Conservation (phyloP, 768 basidiomycete species). For the Leccinum ochraceum region DNA sequence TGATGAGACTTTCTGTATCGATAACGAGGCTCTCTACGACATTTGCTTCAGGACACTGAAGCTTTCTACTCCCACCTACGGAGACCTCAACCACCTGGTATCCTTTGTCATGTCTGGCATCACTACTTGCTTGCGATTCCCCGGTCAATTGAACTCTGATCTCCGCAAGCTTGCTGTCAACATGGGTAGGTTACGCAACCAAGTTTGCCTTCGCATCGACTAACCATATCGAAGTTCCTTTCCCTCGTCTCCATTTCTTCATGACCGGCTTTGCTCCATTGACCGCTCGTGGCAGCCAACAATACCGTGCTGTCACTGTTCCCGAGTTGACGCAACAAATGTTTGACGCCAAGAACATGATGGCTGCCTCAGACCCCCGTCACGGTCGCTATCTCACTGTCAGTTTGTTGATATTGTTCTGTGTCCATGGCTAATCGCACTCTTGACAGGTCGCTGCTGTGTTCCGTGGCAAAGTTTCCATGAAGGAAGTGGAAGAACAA, state of each 20-base stretch:
- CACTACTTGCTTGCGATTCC: slow-evolving; percentile 98
- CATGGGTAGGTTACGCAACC: slow-evolving; percentile 70
- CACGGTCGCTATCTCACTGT: slow-evolving; percentile 98
- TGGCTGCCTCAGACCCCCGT: slow-evolving; percentile 96
- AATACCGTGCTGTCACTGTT: slow-evolving; percentile 96
- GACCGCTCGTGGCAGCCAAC: slow-evolving; percentile 90
- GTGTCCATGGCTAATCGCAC: neutral
- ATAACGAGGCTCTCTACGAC: slow-evolving; percentile 98
- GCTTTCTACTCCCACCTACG: slow-evolving; percentile 92
- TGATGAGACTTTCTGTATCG: slow-evolving; percentile 99
- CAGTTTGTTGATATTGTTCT: slow-evolving; percentile 21
- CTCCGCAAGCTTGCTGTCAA: slow-evolving; percentile 98
- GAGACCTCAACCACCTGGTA: slow-evolving; percentile 97
- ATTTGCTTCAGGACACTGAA: slow-evolving; percentile 99
- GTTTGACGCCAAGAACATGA: slow-evolving; percentile 99
- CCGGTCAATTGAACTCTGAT: slow-evolving; percentile 99
- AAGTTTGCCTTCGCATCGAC: neutral
- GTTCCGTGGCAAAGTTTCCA: slow-evolving; percentile 99
- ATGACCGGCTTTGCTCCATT: slow-evolving; percentile 96
- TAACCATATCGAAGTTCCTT: slow-evolving; percentile 65
- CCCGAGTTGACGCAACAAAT: slow-evolving; percentile 98
- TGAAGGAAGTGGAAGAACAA: slow-evolving; percentile 99
- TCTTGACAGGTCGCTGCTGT: slow-evolving; percentile 75
- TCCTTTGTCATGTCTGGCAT: slow-evolving; percentile 99
- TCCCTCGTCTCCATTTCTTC: slow-evolving; percentile 99